Percentiles rank a stretch among this genome's conserved stretches.
Conservation (phyloP, 1,139 yeast genomes). For the Taphrina flavorubra region DNA sequence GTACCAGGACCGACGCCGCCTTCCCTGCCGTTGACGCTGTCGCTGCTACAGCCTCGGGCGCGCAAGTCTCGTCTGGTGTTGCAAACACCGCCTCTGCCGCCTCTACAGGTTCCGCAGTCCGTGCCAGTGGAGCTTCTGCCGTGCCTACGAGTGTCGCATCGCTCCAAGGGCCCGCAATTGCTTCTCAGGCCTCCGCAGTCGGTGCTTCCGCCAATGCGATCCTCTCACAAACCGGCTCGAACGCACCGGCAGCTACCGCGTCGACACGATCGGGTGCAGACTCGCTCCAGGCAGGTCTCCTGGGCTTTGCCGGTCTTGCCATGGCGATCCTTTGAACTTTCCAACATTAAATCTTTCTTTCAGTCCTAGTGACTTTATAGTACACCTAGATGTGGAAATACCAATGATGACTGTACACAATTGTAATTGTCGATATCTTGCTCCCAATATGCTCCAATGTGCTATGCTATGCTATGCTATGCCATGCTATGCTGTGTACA, state of each 20-base stretch:
- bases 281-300: conserved; percentile 10
- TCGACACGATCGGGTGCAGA: conserved; percentile 17
- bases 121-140: conserved; percentile 25
- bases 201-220: conserved; percentile 25
- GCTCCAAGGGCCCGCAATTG: conserved; percentile 4
- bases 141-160: conserved; percentile 12
- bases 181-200: conserved; percentile 10
- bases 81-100: conserved; percentile 20
- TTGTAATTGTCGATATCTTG: neutral
- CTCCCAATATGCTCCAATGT: no score
- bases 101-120: neutral
- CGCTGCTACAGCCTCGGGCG: conserved; percentile 31
- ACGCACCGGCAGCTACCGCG: conserved; percentile 29
- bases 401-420: conserved; percentile 2
- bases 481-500: no score
- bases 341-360: neutral
- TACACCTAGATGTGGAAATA: neutral
- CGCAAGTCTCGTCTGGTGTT: conserved; percentile 15
- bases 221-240: conserved; percentile 27
- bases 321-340: neutral
- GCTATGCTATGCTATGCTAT: no score
- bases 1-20: conserved; percentile 29
- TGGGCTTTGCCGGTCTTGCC: conserved; percentile 7
- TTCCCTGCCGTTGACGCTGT: conserved; percentile 26
- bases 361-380: no score